Conservation (phyloP, 2,329 filamentous ascomycete genomes). For the Colletotrichum cereale region DNA sequence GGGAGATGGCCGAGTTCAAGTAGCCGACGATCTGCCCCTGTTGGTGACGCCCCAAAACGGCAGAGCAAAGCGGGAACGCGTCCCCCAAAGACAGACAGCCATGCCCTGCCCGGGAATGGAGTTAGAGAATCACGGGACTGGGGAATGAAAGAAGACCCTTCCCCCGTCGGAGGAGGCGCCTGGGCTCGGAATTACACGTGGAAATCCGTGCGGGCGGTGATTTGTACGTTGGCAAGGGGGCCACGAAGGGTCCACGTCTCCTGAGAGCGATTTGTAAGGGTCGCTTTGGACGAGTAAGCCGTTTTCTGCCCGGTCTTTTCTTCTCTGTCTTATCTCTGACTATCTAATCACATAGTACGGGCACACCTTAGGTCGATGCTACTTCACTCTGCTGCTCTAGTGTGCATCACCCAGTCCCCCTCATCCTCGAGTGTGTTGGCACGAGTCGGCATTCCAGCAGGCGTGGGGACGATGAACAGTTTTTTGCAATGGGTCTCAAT, state of each 20-base stretch:
- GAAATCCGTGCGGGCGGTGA: background rate
- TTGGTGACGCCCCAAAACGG: slow-evolving; percentile 12
- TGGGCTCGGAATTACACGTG: slow-evolving; percentile 26
- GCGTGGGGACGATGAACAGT: background rate
- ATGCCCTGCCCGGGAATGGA: background rate
- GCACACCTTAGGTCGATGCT: background rate
- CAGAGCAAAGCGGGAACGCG: slow-evolving; percentile 21
- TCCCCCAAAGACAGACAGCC: background rate
- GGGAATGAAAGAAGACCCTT: background rate
- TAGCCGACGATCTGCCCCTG: slow-evolving; percentile 3
- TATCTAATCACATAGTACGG: no score
- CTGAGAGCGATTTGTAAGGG: slow-evolving; percentile 5
- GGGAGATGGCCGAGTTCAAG: slow-evolving; percentile 5
- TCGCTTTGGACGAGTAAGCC: background rate
- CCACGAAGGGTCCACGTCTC: background rate
- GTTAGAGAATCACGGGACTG: background rate
- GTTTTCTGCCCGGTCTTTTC: background rate
- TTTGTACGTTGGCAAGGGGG: background rate
- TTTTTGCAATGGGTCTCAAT: slow-evolving; percentile 3
- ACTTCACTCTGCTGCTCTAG: background rate
- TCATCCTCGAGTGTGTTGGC: background rate
- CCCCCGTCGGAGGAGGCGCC: no score
- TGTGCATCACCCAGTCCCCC: background rate
- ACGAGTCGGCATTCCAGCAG: background rate
- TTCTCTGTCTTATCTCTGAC: background rate